These are phyloP conservation scores for Saposhnikovia divaricata DNA, from an alignment of 129 eudicot species.

Conservation along the genomic window DNA sequence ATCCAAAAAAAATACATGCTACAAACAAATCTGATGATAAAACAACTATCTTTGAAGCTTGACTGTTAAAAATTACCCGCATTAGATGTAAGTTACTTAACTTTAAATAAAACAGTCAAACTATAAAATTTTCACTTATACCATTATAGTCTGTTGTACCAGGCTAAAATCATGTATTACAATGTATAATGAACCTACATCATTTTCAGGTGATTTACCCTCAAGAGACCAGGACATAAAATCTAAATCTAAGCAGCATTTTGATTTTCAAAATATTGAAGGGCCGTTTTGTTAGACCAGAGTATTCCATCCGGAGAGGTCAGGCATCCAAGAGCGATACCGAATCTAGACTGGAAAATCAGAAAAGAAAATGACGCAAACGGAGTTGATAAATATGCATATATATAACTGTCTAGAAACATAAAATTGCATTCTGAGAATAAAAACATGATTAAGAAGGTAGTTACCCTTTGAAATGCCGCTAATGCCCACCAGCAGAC, in stretches of 20 bases:
- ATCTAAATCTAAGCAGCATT: constrained; percentile 34
- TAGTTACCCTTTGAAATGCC: constrained; percentile 75
- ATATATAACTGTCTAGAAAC: not conserved
- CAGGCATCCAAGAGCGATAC: constrained; percentile 59
- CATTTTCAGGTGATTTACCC: too few species aligned
- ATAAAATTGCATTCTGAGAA: not conserved
- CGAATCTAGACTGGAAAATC: constrained; percentile 55
- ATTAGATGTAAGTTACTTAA: too few species aligned
- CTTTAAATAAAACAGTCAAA: not conserved
- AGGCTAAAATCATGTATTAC: not conserved
- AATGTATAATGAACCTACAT: not conserved
- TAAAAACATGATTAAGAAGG: not conserved
- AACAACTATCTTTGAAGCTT: too few species aligned
- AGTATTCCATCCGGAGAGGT: constrained; percentile 55
- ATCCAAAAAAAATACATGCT: too few species aligned
- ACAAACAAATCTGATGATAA: too few species aligned
- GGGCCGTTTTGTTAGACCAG: constrained; percentile 44
- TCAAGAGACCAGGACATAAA: not conserved
- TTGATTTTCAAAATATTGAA: constrained; percentile 33
- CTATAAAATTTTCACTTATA: not conserved
- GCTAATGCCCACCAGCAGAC: constrained; percentile 88
- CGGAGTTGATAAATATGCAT: not conserved
- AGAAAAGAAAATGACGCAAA: not conserved
- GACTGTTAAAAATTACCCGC: too few species aligned
- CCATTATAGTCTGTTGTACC: too few species aligned